phyloP scores from a whole-genome alignment of 106 monocot genomes.

The Acorus calamus region DNA sequence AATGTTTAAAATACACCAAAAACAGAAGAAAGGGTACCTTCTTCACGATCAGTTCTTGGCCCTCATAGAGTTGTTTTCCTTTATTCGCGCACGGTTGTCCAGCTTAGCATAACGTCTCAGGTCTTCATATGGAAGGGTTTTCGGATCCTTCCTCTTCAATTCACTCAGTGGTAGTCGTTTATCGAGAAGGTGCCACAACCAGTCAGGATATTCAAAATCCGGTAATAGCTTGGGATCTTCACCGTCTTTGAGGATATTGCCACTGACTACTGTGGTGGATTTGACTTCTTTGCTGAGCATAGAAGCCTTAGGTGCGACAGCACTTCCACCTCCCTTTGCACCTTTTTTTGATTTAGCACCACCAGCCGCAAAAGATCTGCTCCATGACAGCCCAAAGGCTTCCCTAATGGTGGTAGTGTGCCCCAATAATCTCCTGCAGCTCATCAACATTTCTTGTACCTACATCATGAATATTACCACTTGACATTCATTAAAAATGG shows the following conservation, averaged over 20 bases:
- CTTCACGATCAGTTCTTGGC: conserved; percentile 47
- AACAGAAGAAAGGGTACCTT: too few species aligned
- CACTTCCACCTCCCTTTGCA: conserved; percentile 32
- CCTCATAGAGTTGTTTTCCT: conserved; percentile 49
- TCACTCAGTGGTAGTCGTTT: conserved; percentile 77
- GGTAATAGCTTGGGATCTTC: conserved; percentile 65
- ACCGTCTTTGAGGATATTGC: conserved; percentile 88
- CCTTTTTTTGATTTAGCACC: conserved; percentile 66
- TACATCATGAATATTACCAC: not conserved
- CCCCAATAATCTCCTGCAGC: conserved; percentile 1
- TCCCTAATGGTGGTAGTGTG: not conserved
- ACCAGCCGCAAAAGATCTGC: conserved; percentile 49
- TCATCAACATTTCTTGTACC: conserved; percentile 13
- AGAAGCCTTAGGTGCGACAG: conserved; percentile 55
- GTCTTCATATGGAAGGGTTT: conserved; percentile 65
- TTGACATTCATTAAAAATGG: too few species aligned
- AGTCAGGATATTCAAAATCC: conserved; percentile 74
- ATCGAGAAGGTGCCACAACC: conserved; percentile 81
- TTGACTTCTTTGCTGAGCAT: conserved; percentile 59
- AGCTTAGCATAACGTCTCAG: conserved; percentile 72
- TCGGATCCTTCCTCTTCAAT: conserved; percentile 46
- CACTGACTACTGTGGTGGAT: conserved; percentile 65
- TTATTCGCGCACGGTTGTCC: conserved; percentile 58
- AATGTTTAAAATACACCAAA: too few species aligned
- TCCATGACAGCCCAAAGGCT: conserved; percentile 2